Percentiles rank a stretch among this genome's conserved stretches.
Conservation (phyloP, 2,329 filamentous ascomycete species). For the Fonsecaea pedrosoi region DNA sequence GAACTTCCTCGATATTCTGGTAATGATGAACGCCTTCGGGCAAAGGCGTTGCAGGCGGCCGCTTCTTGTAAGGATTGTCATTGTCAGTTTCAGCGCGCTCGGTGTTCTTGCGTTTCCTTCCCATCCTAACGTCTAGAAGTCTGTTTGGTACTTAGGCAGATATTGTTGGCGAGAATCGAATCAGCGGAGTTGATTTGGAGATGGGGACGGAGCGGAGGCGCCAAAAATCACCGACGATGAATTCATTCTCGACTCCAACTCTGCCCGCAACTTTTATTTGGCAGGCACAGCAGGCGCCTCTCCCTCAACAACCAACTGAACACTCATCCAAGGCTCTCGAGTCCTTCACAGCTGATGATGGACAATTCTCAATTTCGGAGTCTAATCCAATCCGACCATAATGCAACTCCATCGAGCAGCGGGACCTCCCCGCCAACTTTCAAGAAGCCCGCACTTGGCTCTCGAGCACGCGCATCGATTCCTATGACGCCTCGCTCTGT, state of each 20-base stretch:
- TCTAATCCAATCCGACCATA: constrained; percentile 61
- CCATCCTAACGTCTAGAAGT: constrained; percentile 19
- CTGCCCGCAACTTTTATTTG: not conserved
- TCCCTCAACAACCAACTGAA: not conserved
- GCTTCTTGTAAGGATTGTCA: constrained; percentile 21
- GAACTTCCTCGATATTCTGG: constrained; percentile 71
- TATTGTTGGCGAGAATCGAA: not conserved
- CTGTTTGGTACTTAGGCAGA: constrained; percentile 1
- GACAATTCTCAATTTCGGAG: constrained; percentile 95
- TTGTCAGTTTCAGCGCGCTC: constrained; percentile 14
- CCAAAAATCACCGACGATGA: not conserved
- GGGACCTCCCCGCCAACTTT: constrained; percentile 57
- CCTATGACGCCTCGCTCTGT: constrained; percentile 86
- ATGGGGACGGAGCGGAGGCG: not conserved
- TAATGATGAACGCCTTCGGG: constrained; percentile 79
- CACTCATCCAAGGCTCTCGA: not conserved
- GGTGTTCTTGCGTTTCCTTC: constrained; percentile 26
- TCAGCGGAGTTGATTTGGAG: not conserved
- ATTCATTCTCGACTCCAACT: constrained; percentile 7
- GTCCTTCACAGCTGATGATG: constrained; percentile 60
- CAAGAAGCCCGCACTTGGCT: constrained; percentile 68
- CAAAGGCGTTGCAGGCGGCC: constrained; percentile 45
- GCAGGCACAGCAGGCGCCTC: not conserved
- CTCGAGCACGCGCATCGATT: constrained; percentile 78
- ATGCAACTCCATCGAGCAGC: constrained; percentile 20